These are phyloP conservation scores for Aspergillus homomorphus DNA, from an alignment of 495 filamentous ascomycete species.

Conservation along the genomic window DNA sequence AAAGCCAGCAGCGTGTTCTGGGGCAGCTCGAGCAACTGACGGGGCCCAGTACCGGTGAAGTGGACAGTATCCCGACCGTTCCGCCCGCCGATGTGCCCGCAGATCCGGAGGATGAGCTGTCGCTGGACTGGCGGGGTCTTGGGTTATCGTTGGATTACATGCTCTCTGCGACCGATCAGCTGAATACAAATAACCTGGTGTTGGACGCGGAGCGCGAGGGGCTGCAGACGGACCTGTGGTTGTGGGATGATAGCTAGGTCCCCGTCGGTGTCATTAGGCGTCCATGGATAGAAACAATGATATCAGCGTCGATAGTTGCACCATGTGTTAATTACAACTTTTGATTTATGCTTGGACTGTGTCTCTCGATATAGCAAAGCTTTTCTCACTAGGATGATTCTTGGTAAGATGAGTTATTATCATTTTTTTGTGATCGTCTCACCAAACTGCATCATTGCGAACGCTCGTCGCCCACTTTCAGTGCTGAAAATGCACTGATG, in stretches of 20 bases:
- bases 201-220: conserved; percentile 16
- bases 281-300: too few relatives aligned
- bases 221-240: conserved; percentile 20
- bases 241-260: conserved; percentile 19
- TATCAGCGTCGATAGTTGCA: too few relatives aligned
- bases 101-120: conserved; percentile 14
- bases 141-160: conserved; percentile 23
- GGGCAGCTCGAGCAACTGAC: neutral
- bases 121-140: conserved; percentile 20
- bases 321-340: too few relatives aligned
- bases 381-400: too few relatives aligned
- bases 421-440: too few relatives aligned
- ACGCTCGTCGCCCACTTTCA: too few relatives aligned
- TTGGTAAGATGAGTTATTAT: too few relatives aligned
- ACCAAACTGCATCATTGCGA: too few relatives aligned
- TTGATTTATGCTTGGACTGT: too few relatives aligned
- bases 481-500: too few relatives aligned
- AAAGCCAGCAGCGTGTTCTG: neutral
- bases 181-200: conserved; percentile 18
- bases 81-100: neutral
- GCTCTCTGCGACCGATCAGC: conserved; percentile 20
- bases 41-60: neutral
- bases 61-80: neutral
- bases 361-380: too few relatives aligned
- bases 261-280: too few relatives aligned